Base-by-base conservation (phyloP, 192 early-diverging fungal genomes). In the Diversispora epigaea region DNA sequence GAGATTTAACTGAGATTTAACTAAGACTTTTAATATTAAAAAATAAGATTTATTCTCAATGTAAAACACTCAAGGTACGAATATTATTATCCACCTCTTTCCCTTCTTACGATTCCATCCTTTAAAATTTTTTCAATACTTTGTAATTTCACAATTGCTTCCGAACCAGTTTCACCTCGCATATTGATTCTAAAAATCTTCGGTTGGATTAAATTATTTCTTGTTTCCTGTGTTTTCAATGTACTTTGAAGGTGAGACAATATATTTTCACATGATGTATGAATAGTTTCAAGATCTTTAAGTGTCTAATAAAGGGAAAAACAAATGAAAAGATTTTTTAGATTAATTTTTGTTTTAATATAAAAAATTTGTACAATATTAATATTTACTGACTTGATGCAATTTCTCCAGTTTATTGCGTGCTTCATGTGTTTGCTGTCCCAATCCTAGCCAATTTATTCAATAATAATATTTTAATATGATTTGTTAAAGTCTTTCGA, bases 241-340 rank as follows among this genome's bases (percentile, higher is more conserved):
- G 5, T 66, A 46, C 22, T 41, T 21, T 22, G 55, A 71, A 58
- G 47, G 39, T 71, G 47, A 55, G 69, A 71, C 4, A 58, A 10
- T 11, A 71, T 71, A 58, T 71, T 40, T 54, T 71, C 69, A 22
- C 45, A 57, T 71, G 69, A 71, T 6, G 22, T 71, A 7, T 57
- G 69, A n/a, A 71, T 60, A 39, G 43, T 71, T 71, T 71, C 25
- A 43, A 57, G 58, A 12, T 71, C 52, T 21, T 58, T 25, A 44
- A 71, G 55, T 22, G 14, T 49, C 69, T 71, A 22, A 57, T 70
- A 49, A 46, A 49, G 17, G 12, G 8, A 25, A 32, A 15, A 32
- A 21, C 39, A 49, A 47, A 39, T 9, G 0, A 69, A 67, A 11
- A 15, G n/a, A n/a, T 17, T 46, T 0, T 21, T n/a, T 14, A 8